phyloP scores from a whole-genome alignment of 1,284 basidiomycete genomes.

The Meira nashicola region DNA sequence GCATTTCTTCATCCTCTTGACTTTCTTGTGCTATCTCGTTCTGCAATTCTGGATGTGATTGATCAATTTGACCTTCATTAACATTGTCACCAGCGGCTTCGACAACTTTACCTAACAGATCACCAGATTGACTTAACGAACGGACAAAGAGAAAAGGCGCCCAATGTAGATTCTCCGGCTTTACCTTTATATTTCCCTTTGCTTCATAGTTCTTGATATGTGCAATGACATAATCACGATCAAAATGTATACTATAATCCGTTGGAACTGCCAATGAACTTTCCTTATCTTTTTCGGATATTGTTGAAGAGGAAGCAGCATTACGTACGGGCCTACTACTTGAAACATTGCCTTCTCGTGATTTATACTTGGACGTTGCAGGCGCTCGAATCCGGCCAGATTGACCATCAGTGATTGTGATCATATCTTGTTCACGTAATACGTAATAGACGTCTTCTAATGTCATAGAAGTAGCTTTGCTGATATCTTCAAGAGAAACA shows the following conservation, averaged over 20 bases:
- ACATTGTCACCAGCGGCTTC: background rate
- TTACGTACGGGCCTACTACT: constrained; percentile 11
- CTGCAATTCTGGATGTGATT: background rate
- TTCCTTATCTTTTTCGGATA: constrained; percentile 48
- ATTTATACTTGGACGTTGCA: constrained; percentile 30
- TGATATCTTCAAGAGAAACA: constrained; percentile 79
- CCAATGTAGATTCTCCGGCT: constrained; percentile 85
- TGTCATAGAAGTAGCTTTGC: constrained; percentile 81
- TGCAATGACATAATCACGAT: constrained; percentile 64
- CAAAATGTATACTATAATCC: constrained; percentile 72
- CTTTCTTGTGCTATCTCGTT: too few relatives aligned
- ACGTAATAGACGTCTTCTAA: constrained; percentile 78
- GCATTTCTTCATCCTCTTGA: background rate
- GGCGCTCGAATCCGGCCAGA: constrained; percentile 31
- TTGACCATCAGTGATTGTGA: constrained; percentile 57
- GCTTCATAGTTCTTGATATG: constrained; percentile 68
- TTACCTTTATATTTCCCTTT: constrained; percentile 75
- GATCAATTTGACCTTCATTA: background rate
- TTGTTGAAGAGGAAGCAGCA: constrained; percentile 60
- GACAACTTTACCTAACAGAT: background rate
- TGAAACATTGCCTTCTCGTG: constrained; percentile 13
- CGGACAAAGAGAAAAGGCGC: constrained; percentile 79
- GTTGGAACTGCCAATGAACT: constrained; percentile 60
- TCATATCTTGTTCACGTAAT: constrained; percentile 73
- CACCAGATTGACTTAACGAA: constrained; percentile 29